Conservation (phyloP, 805 yeast species). For the Pichia thaimueangensis region DNA sequence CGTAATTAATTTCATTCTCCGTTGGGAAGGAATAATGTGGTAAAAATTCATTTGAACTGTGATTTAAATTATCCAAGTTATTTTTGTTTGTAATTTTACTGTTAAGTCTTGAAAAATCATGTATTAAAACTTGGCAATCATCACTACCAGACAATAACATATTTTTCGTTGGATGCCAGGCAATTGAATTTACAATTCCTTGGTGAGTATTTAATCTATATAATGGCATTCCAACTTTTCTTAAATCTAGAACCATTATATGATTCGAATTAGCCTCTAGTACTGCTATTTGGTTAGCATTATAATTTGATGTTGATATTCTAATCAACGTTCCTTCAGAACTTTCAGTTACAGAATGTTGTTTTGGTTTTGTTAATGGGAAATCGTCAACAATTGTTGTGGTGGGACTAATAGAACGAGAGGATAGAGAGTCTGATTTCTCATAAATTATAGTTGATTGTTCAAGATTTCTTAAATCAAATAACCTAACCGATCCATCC, state of each 20-base stretch:
- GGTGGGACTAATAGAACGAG: constrained; percentile 10
- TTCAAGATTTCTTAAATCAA: constrained; percentile 82
- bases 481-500: constrained; percentile 90
- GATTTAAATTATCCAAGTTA: constrained; percentile 21
- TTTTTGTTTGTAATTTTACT: neutral
- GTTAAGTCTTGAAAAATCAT: constrained; percentile 43
- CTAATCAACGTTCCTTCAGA: constrained; percentile 52
- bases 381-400: neutral
- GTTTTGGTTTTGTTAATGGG: neutral
- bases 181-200: constrained; percentile 62
- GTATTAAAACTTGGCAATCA: constrained; percentile 65
- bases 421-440: constrained; percentile 4
- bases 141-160: constrained; percentile 59
- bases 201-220: constrained; percentile 61
- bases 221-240: constrained; percentile 82
- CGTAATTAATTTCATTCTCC: constrained; percentile 71
- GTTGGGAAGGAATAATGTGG: constrained; percentile 4
- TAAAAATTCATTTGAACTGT: constrained; percentile 14
- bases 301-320: constrained; percentile 70
- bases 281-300: constrained; percentile 79
- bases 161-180: constrained; percentile 79
- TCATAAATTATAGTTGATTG: constrained; percentile 95
- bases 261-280: constrained; percentile 63
- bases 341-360: neutral
- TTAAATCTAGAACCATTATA: constrained; percentile 69